Conservation (phyloP, 371 early-diverging fungal genomes). For the Batkoa obscura region DNA sequence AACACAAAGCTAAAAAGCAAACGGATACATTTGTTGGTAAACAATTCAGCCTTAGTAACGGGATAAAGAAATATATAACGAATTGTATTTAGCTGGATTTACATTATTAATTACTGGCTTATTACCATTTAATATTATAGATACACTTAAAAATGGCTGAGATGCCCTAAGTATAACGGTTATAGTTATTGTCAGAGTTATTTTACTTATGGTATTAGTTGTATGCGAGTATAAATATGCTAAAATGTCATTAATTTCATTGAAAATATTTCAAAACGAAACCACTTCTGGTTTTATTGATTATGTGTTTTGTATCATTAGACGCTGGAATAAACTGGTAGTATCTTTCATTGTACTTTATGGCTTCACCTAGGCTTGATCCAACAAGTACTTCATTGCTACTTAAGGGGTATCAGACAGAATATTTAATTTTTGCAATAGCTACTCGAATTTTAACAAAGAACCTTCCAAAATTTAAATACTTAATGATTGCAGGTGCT, state of each 20-base stretch:
- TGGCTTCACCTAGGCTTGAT: background rate
- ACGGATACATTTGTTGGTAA: background rate
- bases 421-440: background rate
- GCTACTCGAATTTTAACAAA: background rate
- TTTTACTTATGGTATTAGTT: background rate
- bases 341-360: background rate
- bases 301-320: background rate
- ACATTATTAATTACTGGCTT: background rate
- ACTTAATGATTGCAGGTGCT: conserved; percentile 11
- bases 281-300: background rate
- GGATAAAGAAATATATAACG: background rate
- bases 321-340: background rate
- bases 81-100: background rate
- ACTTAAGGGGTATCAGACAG: background rate
- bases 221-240: background rate
- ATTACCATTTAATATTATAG: background rate
- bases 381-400: background rate
- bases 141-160: background rate
- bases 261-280: background rate
- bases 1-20: background rate
- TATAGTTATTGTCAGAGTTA: background rate
- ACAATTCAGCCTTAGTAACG: background rate
- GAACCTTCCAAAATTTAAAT: background rate
- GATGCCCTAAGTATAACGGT: background rate
- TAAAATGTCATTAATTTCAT: no score